Conservation (phyloP, 2,329 filamentous ascomycete species). For the Huntiella moniliformis region DNA sequence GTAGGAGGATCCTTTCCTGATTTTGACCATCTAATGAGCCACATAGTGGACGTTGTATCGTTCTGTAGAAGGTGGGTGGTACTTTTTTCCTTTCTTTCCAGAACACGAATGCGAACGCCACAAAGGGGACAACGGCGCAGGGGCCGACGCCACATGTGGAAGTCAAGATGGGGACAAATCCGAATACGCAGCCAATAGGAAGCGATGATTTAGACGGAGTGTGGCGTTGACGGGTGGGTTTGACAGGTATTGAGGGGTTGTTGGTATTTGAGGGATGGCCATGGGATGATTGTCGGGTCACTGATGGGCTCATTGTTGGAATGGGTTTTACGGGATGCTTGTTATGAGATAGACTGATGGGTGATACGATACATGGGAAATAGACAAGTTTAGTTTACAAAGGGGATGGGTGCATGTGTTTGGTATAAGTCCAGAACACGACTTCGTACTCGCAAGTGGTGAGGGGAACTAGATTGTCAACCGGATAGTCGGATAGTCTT, state of each 20-base stretch:
- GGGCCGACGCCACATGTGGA: neutral
- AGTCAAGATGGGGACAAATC: neutral
- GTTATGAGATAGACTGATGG: neutral
- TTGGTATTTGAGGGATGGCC: neutral
- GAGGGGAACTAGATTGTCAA: neutral
- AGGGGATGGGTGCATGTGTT: neutral
- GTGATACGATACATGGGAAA: neutral
- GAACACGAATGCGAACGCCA: constrained; percentile 7
- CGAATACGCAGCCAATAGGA: constrained; percentile 7
- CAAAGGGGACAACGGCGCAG: neutral
- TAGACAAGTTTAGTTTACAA: neutral
- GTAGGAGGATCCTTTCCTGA: too few relatives aligned
- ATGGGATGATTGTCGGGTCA: neutral
- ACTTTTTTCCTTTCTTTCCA: neutral
- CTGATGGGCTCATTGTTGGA: neutral
- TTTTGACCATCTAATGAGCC: too few relatives aligned
- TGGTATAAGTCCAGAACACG: neutral
- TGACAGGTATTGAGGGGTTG: neutral
- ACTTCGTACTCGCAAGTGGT: neutral
- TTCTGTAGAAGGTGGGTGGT: too few relatives aligned
- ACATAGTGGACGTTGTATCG: too few relatives aligned
- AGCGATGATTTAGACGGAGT: neutral
- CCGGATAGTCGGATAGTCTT: neutral
- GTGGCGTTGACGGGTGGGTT: neutral
- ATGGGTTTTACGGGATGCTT: neutral